Evolutionary conservation across 2,329 filamentous ascomycete genomes (phyloP), one percentile per base, ranked within the genome.

Genomic region (Stagonosporopsis rhizophila): DNA sequence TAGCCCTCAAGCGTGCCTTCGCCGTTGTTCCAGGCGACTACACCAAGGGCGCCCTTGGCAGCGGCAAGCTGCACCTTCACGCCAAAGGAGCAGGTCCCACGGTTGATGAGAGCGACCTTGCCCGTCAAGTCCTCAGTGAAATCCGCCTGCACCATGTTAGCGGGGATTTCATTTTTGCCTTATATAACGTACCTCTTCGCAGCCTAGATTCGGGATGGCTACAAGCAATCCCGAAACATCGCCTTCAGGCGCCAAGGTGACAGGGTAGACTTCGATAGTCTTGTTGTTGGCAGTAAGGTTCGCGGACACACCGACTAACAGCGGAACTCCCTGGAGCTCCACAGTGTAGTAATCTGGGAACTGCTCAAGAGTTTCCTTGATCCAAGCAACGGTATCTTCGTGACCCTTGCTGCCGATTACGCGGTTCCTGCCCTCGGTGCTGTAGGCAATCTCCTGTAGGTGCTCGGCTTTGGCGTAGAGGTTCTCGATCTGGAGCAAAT

Each of bases 11-110:
- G 75, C 3, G 78, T 77, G 1, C 85, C 89, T 2, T 82, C 78
- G 1, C 86, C 85, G 60, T 86, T 87, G 78, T 92, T 91, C 76
- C 89, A 92, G 28, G 92, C 79, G 11, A 93, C 77, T 0, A 87
- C 88, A 1, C 87, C 89, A 15, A 85, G 71, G 7, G 90, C 90
- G 25, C 89, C 88, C 20, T 67, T 65, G 5, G 67, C 59, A 34
- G 65, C 64, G 6, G 91, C 90, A 14, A 84, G 77, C 42, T 82
- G 81, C 0, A 89, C 89, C 78, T 95, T 95, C 57, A 81, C 77
- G 11, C 87, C 89, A 65, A 92, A 95, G 8, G 84, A 66, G 70
- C 91, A 95, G 1, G 77, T 81, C 48, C 91, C 91, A 54, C 91
- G 87, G 44, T 82, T 80, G 64, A 94, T 83, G 30, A 94, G 80